Conservation (phyloP, 1,139 yeast genomes). For the Saccharomyces hybrid region DNA sequence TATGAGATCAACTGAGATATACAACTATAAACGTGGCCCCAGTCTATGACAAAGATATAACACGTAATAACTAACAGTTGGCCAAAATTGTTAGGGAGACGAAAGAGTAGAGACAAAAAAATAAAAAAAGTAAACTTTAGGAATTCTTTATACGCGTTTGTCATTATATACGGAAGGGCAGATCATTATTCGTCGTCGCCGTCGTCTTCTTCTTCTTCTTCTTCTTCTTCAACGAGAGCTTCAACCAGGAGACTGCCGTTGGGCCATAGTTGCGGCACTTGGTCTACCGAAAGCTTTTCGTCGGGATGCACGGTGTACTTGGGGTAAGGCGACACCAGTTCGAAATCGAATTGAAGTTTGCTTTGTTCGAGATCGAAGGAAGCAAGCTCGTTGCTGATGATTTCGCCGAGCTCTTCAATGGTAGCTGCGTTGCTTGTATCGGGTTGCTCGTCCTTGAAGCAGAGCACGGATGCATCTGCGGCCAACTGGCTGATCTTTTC, state of each 20-base stretch:
- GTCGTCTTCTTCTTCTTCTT: slow-evolving; percentile 30
- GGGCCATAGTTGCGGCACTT: slow-evolving; percentile 47
- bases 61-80: background rate
- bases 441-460: slow-evolving; percentile 14
- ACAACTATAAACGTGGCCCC: background rate
- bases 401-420: background rate
- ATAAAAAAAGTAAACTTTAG: background rate
- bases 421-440: background rate
- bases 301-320: slow-evolving; percentile 38
- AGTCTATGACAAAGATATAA: background rate
- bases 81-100: background rate
- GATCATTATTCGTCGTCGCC: slow-evolving; percentile 7
- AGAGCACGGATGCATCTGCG: slow-evolving; percentile 16
- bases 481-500: slow-evolving; percentile 13
- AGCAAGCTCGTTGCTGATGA: slow-evolving; percentile 17
- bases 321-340: slow-evolving; percentile 52
- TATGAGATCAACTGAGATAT: background rate
- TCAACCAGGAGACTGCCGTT: slow-evolving; percentile 55
- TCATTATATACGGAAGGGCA: background rate
- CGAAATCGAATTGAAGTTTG: slow-evolving; percentile 39
- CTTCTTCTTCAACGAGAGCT: slow-evolving; percentile 31
- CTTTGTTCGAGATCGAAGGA: slow-evolving; percentile 27
- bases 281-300: slow-evolving; percentile 29
- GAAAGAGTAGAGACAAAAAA: background rate
- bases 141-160: background rate